These are phyloP conservation scores for Boeremia lycopersici DNA, from an alignment of 2,329 filamentous ascomycete genomes.

Conservation along the genomic window DNA sequence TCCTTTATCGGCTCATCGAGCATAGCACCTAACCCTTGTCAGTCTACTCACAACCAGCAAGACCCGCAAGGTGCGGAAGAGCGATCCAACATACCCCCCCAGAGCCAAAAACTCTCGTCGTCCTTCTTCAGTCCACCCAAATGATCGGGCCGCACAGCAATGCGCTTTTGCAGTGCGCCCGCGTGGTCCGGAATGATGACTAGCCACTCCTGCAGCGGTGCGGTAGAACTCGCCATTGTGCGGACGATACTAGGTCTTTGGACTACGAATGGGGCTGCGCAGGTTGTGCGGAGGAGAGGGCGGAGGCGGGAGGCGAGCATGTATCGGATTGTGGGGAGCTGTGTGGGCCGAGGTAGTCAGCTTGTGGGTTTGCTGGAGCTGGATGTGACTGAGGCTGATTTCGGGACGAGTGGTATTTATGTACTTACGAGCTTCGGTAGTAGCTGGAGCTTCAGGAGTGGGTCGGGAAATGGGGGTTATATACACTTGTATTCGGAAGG, in stretches of 20 bases:
- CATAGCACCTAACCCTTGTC: conserved; percentile 36
- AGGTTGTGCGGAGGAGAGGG: neutral
- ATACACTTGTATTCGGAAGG: conserved; percentile 11
- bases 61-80: neutral
- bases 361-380: neutral
- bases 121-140: conserved; percentile 38
- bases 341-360: conserved; percentile 2
- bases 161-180: conserved; percentile 50
- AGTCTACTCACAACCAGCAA: neutral
- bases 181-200: conserved; percentile 55
- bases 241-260: neutral
- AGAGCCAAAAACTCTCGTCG: conserved; percentile 42
- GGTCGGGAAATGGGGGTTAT: neutral
- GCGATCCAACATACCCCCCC: conserved; percentile 33
- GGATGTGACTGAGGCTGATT: neutral
- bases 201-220: conserved; percentile 54
- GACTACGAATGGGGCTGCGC: neutral
- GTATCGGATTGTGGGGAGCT: conserved; percentile 6
- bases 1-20: conserved; percentile 57
- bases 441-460: neutral
- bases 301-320: neutral
- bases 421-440: conserved; percentile 6
- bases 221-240: conserved; percentile 20
- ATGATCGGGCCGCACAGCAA: conserved; percentile 50
- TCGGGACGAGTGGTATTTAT: neutral